Base-by-base conservation (phyloP, 345 rosid species). In the Fremontodendron californicum region DNA sequence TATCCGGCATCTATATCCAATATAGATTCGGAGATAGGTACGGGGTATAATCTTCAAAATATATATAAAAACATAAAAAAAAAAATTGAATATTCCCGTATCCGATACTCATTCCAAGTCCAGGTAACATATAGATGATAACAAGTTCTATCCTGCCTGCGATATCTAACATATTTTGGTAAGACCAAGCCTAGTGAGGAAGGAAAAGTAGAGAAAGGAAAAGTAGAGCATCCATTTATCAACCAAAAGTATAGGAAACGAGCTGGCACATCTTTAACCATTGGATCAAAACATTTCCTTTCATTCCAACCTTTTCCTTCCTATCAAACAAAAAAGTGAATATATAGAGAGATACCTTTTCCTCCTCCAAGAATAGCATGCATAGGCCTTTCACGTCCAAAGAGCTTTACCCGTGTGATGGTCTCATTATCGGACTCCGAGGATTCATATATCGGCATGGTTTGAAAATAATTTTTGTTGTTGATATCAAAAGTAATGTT, bases 301-400 rank as follows among this genome's bases (percentile, higher is more conserved):
- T 5, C 5, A 2, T 9, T 23, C 60, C 27, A 54, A n/a, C 18
- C 2, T 52, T 54, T 54, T n/a, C 27, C 12, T n/a, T n/a, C 31
- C 5, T 55, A 25, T 29, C 63, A 25, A 57, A 25, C 18, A 25
- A 6, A 25, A 11, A 57, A 67, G 18, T 6, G 54, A 69, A 9
- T 45, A 19, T 46, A 48, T 58, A 10, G 19, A 82, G 13, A 27
- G 8, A 16, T 81, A 93, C 98, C 90, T 88, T 80, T 82, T 71
- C 98, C 95, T 80, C 92, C 92, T 29, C 99, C 99, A 4, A 91
- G 88, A 52, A 93, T 74, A 61, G 80, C 78, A 64, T 75, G 91
- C 9, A 92, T 58, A 0, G 94, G 78, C 81, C 87, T 81, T 68
- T 81, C 75, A 58, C 89, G 91, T 23, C 84, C 82, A 19, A 95